These are phyloP conservation scores for Asclepias syriaca DNA, from an alignment of 257 asterid species.

Conservation along the genomic window DNA sequence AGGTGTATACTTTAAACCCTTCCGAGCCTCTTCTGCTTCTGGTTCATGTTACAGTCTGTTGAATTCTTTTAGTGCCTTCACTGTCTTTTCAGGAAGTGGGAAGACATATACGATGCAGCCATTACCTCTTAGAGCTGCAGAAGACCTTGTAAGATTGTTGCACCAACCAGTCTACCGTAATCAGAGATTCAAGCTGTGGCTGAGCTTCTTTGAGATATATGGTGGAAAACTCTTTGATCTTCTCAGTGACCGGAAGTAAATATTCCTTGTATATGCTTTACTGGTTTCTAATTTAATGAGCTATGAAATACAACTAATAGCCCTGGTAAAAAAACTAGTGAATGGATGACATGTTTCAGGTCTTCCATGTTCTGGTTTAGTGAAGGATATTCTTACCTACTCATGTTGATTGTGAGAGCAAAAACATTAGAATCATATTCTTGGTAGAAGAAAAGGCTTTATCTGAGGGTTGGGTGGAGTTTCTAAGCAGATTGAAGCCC, in stretches of 20 bases:
- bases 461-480: too few relatives aligned
- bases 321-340: neutral
- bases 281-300: neutral
- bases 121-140: constrained; percentile 91
- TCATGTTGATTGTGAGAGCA: neutral
- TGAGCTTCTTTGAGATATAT: constrained; percentile 96
- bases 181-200: constrained; percentile 98
- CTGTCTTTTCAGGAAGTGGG: constrained; percentile 70
- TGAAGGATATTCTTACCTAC: neutral
- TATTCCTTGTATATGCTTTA: constrained; percentile 3
- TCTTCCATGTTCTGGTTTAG: neutral
- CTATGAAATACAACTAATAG: neutral
- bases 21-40: constrained; percentile 2
- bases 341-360: neutral
- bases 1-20: neutral
- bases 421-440: neutral
- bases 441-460: neutral
- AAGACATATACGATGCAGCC: constrained; percentile 99
- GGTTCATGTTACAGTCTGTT: neutral
- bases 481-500: neutral
- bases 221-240: constrained; percentile 98
- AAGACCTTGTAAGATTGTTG: constrained; percentile 79
- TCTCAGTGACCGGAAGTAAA: constrained; percentile 91
- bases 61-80: constrained; percentile 6
- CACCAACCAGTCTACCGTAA: constrained; percentile 88